Evolutionary conservation across 2,329 filamentous ascomycete genomes (phyloP).

Genomic region (Lasiodiplodia theobromae): DNA sequence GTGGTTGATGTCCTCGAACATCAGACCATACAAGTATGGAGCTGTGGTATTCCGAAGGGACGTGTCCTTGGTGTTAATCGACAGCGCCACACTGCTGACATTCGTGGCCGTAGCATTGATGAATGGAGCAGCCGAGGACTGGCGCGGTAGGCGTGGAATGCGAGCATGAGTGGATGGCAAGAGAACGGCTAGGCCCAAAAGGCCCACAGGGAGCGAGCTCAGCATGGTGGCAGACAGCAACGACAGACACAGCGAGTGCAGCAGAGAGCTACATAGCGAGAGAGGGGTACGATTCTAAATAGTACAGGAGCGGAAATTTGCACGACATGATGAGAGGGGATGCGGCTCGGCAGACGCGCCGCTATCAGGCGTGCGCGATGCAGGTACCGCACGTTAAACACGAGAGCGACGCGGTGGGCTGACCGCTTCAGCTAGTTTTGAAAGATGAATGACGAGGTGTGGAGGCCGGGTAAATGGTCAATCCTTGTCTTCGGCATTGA

Average conservation of each 20-base stretch:
- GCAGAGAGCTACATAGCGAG: constrained; percentile 3
- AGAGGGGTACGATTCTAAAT: constrained; percentile 21
- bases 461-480: constrained; percentile 7
- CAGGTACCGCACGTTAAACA: constrained; percentile 14
- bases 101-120: constrained; percentile 27
- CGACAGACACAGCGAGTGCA: constrained; percentile 12
- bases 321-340: background rate
- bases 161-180: constrained; percentile 17
- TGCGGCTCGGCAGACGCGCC: constrained; percentile 19
- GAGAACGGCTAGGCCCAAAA: constrained; percentile 24
- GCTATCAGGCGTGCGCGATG: constrained; percentile 3
- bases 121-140: constrained; percentile 3
- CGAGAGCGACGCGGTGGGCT: constrained; percentile 20
- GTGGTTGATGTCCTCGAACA: constrained; percentile 66
- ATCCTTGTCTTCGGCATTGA: constrained; percentile 5
- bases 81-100: constrained; percentile 22
- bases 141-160: background rate
- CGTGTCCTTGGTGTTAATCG: constrained; percentile 29
- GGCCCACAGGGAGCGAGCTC: constrained; percentile 20
- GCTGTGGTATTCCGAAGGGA: constrained; percentile 26
- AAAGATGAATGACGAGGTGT: background rate
- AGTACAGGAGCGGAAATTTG: constrained; percentile 17
- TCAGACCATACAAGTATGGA: constrained; percentile 31
- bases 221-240: constrained; percentile 2
- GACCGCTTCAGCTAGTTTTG: constrained; percentile 4